These are phyloP conservation scores for Beauveria sp. DNA, from an alignment of 2,329 filamentous ascomycete genomes.

Conservation along the genomic window DNA sequence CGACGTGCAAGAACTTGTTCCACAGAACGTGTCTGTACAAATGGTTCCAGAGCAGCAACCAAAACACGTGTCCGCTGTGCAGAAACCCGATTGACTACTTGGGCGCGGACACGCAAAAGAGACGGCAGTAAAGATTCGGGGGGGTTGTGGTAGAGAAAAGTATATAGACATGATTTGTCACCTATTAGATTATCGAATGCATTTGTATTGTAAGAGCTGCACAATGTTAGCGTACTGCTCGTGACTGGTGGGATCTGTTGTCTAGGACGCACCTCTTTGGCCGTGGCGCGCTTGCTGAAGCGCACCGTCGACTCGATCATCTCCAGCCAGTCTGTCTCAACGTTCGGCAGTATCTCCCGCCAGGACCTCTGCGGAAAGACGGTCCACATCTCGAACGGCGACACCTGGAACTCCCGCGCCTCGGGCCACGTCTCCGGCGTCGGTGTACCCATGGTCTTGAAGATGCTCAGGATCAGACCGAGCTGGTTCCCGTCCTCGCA, in stretches of 20 bases:
- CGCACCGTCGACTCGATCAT: conserved; percentile 61
- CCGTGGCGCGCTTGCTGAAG: conserved; percentile 64
- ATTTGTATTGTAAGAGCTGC: conserved; percentile 3
- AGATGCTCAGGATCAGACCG: conserved; percentile 84
- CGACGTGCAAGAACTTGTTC: conserved; percentile 90
- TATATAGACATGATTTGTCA: conserved; percentile 14
- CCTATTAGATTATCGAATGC: conserved; percentile 2
- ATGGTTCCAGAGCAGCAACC: conserved; percentile 93
- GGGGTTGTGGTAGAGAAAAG: conserved; percentile 14
- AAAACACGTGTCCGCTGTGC: conserved; percentile 87
- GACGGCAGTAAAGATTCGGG: conserved; percentile 20
- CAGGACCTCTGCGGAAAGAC: conserved; percentile 62
- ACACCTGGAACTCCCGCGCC: conserved; percentile 55
- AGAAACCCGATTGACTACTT: conserved; percentile 72
- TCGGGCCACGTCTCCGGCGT: conserved; percentile 77
- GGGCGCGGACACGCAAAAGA: conserved; percentile 33
- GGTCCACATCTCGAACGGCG: conserved; percentile 87
- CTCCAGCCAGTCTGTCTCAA: conserved; percentile 51
- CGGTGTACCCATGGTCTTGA: conserved; percentile 84
- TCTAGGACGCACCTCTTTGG: conserved; percentile 34
- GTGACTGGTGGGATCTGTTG: neutral
- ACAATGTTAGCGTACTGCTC: neutral
- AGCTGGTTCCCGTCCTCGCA: conserved; percentile 85
- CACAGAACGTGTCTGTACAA: conserved; percentile 86
- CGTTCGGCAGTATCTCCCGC: conserved; percentile 59